These are phyloP conservation scores for Basipetospora sp. DNA, from an alignment of 2,329 filamentous ascomycete species.

Conservation along the genomic window DNA sequence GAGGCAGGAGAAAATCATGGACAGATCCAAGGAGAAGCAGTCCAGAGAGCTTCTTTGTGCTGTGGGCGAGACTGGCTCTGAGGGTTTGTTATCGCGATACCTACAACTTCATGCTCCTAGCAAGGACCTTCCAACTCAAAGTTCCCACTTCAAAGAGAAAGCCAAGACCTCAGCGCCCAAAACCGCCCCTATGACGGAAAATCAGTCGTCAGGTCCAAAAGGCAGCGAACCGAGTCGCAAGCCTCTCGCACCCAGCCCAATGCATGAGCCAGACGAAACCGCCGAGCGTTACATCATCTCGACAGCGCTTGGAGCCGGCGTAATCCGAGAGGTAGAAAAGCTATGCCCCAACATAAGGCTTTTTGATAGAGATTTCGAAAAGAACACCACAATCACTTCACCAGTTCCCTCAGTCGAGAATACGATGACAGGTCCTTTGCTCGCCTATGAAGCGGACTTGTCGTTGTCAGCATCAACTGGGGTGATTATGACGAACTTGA, in stretches of 20 bases:
- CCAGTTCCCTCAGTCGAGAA: too few species aligned
- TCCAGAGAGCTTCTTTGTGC: too few species aligned
- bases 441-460: conserved; percentile 52
- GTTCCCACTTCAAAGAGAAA: not conserved
- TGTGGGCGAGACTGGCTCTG: conserved; percentile 2
- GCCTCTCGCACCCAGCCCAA: not conserved
- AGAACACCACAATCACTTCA: too few species aligned
- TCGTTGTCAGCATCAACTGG: conserved; percentile 32
- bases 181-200: too few species aligned
- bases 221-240: too few species aligned
- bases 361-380: conserved; percentile 4
- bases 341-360: conserved; percentile 3
- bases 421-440: too few species aligned
- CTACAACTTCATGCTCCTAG: not conserved
- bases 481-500: conserved; percentile 54
- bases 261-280: not conserved
- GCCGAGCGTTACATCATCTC: conserved; percentile 5
- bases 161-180: too few species aligned
- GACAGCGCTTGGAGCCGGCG: conserved; percentile 1
- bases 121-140: not conserved
- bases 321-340: conserved; percentile 5
- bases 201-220: too few species aligned
- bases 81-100: conserved; percentile 2
- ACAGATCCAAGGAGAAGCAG: not conserved
- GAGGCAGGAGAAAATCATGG: conserved; percentile 8